Base-by-base conservation (phyloP, 805 yeast species). In the Clavispora fructus region DNA sequence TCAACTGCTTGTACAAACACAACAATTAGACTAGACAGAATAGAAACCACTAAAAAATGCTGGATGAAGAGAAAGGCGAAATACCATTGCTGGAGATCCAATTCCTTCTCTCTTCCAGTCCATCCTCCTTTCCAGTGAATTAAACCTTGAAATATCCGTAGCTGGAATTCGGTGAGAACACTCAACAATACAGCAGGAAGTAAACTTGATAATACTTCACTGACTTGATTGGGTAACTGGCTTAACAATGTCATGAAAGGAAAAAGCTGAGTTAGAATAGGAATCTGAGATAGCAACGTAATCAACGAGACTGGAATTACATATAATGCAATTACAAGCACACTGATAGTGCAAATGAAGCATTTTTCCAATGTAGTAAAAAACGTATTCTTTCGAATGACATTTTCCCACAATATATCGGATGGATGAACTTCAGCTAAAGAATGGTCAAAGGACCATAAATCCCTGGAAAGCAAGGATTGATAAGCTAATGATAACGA, bases 291-390 rank as follows among this genome's bases (percentile, higher is more conserved):
- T 0, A 90, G 65, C 28, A 88, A 65, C 0, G 92, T 90, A 14
- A 88, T 80, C 47, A 86, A 73, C 0, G 95, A 88, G 1, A 89
- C 92, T 0, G 97, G 97, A 1, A 89, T 62, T 1, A 88, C 87
- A 83, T 95, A 90, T 35, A 65, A 59, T 4, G 74, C 51, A 6
- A 84, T 81, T 1, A 87, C 65, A 1, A 71, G 49, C 8, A 79
- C 60, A 45, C 81, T 71, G 13, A 77, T 32, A 4, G 74, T 40
- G 26, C 73, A 74, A 0, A 85, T 82, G 5, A 72, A 33, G 3
- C 70, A 58, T 13, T 67, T 64, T 56, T 80, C 73, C 0, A 72
- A 19, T 14, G 66, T 63, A 10, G 60, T 61, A 3, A 69, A 54
- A 50, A 67, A 52, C 17, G 72, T 67, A 46, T 67, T 71, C 26